Evolutionary conservation across 805 yeast species (phyloP), one percentile per base, ranked within the genome.

Genomic region (Schwanniomyces vanrijiae): DNA sequence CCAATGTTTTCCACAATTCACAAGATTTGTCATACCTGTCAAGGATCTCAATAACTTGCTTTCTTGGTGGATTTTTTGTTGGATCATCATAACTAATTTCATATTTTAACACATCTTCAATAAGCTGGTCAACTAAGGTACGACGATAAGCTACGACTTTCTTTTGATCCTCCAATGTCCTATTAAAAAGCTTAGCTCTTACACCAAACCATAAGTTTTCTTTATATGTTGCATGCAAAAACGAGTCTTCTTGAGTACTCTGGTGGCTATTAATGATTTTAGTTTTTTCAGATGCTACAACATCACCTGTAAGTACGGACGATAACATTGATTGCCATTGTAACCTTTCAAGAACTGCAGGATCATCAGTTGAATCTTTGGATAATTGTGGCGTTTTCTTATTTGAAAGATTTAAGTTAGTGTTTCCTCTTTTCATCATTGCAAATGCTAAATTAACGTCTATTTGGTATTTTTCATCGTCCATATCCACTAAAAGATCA

Each of bases 311-410:
- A 29, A 94, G 77, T 3, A 94, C 98, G 2, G 90, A 79, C 9
- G 88, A 79, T 42, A 94, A 75, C 96, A 94, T 90, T 0, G 92
- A 81, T 66, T 94, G 98, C 99, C 99, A 94, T 66, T 90, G 96
- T 10, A 91, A 71, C 42, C 98, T 76, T 60, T 90, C 97, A 9
- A 83, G 58, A 6, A 85, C 82, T 11, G 70, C 69, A 1, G 78
- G 77, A 53, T 74, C 77, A 41, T 70, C 75, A 18, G 67, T 61
- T 21, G 48, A 66, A 67, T 65, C 78, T 55, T 62, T 48, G 55
- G 67, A 56, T 52, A 73, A 63, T 63, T 53, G 76, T 40, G 56
- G 65, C 42, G 59, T 62, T 58, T 55, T 70, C 66, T 62, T 62
- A 24, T 34, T 69, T 39, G 63, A 65, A 47, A 69, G 58, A 22